Base-by-base conservation (phyloP, 2,329 filamentous ascomycete species). In the Pseudocercospora cruenta region DNA sequence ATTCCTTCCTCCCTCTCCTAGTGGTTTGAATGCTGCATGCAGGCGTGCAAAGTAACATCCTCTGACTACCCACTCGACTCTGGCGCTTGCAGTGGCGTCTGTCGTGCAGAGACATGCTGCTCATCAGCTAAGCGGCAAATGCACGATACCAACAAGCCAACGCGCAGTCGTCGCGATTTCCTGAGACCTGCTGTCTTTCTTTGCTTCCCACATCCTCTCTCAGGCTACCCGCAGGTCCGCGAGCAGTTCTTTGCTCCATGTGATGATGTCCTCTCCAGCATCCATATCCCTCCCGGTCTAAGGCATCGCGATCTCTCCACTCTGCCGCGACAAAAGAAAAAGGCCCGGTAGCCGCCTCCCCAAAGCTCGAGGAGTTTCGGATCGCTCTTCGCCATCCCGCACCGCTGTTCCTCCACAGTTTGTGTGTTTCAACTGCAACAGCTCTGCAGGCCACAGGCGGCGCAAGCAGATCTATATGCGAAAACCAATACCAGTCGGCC, bases 61-160 rank as follows among this genome's bases (percentile, higher is more conserved):
- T 19, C 26, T 31, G 51, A 24, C 51, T 31, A 16, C n/a, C 51
- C 51, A 55, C 51, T 55, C 26, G 51, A 55, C 24, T 55, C 51
- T 55, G 51, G 51, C 51, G 51, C 51, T 55, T 55, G 22, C 51
- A 16, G 51, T 55, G 51, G 51, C 51, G 51, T 55, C 16, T 14
- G 24, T 28, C 51, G 51, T 26, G 51, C 22, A 55, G 22, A 26
- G 51, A 31, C 22, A 26, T n/a, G 51, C 22, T 55, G 51, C 51
- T 39, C 36, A 39, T 39, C 36, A 39, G 36, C 47, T 24, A 12
- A 51, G 19, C 47, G 22, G 19, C 47, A 51, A 21, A 51, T 24
- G 19, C 19, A 19, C n/a, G 21, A 53, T 53, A 53, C 49, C 49
- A 53, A 53, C 49, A 31, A 53, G 21, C 45, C n/a, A 49, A 19